Evolutionary conservation across 1,139 yeast species (phyloP).

Genomic region (Blastobotrys malaysiensis): DNA sequence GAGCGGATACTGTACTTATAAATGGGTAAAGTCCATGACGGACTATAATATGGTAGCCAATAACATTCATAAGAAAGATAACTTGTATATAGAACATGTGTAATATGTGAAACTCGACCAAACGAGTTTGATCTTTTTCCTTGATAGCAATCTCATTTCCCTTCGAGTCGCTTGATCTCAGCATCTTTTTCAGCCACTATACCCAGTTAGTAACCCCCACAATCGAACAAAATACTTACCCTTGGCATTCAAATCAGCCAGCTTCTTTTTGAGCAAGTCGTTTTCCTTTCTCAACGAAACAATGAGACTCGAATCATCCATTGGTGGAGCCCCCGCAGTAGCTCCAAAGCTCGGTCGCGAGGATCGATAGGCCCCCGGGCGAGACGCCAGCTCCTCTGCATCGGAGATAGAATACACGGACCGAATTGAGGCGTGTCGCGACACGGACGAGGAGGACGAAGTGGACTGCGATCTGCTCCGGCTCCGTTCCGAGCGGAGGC

Average conservation of each 20-base stretch:
- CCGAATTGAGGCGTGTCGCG: conserved; percentile 29
- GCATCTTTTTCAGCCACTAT: conserved; percentile 28
- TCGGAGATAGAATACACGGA: conserved; percentile 24
- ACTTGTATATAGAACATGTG: no score
- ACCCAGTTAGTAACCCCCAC: neutral
- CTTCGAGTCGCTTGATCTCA: conserved; percentile 26
- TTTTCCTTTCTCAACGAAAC: conserved; percentile 28
- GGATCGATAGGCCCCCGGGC: conserved; percentile 5
- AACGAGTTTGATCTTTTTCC: neutral
- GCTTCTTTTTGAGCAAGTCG: conserved; percentile 29
- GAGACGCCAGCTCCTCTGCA: conserved; percentile 20
- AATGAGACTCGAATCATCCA: conserved; percentile 4
- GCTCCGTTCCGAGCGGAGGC: conserved; percentile 26
- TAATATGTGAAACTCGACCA: no score
- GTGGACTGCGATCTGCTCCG: conserved; percentile 31
- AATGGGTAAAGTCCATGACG: no score
- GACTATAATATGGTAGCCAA: no score
- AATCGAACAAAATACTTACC: conserved; percentile 15
- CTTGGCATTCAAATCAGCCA: conserved; percentile 30
- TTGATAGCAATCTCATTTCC: neutral
- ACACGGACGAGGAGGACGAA: conserved; percentile 26
- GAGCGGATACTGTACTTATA: no score
- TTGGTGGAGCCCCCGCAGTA: neutral
- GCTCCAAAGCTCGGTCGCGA: conserved; percentile 21
- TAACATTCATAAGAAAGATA: no score